phyloP scores from a whole-genome alignment of 148 eudicot species.

The Diospyros lotus region DNA sequence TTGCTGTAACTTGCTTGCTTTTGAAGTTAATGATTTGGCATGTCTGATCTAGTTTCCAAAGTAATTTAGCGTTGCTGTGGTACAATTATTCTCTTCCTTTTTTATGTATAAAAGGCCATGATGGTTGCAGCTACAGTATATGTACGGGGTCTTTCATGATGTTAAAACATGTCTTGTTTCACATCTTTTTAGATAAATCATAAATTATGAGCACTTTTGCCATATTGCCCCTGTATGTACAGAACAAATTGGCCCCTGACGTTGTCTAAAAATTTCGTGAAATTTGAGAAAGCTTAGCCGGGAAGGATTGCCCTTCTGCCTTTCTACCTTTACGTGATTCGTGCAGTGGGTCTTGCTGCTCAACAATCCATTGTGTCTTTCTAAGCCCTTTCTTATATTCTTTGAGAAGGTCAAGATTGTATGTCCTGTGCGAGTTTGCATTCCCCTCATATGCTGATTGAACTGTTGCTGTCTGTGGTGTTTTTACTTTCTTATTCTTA shows the following conservation, averaged over 20 bases:
- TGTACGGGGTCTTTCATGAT: conserved; percentile 5
- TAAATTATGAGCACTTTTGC: conserved; percentile 75
- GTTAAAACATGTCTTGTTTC: conserved; percentile 11
- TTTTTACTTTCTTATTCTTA: no score
- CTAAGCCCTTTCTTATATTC: background rate
- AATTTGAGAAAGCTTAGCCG: conserved; percentile 96
- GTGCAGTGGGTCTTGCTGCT: conserved; percentile 55
- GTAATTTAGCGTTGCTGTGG: background rate
- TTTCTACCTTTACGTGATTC: conserved; percentile 98
- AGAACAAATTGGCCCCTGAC: conserved; percentile 96
- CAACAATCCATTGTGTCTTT: background rate
- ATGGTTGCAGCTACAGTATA: background rate
- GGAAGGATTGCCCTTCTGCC: conserved; percentile 98
- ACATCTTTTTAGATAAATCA: conserved; percentile 74
- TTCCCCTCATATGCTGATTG: no score
- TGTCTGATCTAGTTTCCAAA: background rate
- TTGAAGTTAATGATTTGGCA: background rate
- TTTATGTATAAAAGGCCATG: background rate
- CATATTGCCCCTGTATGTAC: conserved; percentile 98
- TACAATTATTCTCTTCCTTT: background rate
- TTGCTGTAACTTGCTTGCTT: background rate
- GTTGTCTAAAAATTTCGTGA: conserved; percentile 99
- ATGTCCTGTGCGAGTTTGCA: background rate
- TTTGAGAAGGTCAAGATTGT: background rate
- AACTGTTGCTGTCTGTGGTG: no score